Conservation (phyloP, 306 rosid species). For the Macrotyloma uniflorum region DNA sequence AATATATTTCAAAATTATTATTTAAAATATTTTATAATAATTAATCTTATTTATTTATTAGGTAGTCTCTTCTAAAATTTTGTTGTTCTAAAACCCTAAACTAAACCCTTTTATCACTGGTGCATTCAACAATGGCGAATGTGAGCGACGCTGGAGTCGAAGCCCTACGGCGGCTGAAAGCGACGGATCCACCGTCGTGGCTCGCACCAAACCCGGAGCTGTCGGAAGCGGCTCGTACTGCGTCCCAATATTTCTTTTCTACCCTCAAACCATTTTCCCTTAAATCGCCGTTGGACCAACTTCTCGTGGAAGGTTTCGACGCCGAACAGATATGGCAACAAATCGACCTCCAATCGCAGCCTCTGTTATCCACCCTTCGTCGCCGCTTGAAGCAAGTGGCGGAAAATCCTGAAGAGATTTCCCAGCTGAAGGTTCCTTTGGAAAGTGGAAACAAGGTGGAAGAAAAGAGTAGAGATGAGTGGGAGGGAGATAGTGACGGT, state of each 20-base stretch:
- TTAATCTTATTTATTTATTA: background rate
- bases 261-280: slow-evolving; percentile 63
- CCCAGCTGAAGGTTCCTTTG: slow-evolving; percentile 41
- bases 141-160: slow-evolving; percentile 45
- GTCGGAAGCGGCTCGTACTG: slow-evolving; percentile 67
- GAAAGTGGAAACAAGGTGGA: slow-evolving; percentile 39
- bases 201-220: slow-evolving; percentile 57
- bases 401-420: slow-evolving; percentile 61
- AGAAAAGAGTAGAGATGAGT: background rate
- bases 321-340: slow-evolving; percentile 99
- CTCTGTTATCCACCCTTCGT: slow-evolving; percentile 63
- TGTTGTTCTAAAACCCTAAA: slow-evolving; percentile 60
- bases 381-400: slow-evolving; percentile 67
- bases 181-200: slow-evolving; percentile 63
- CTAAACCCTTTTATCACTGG: slow-evolving; percentile 32
- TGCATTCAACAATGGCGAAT: slow-evolving; percentile 56
- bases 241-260: slow-evolving; percentile 71
- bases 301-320: slow-evolving; percentile 80
- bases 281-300: slow-evolving; percentile 74
- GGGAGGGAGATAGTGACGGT: slow-evolving; percentile 46
- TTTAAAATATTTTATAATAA: background rate
- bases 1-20: too few species aligned
- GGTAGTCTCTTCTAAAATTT: background rate
- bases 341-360: slow-evolving; percentile 84
- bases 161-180: slow-evolving; percentile 58